Base-by-base conservation (phyloP, 768 basidiomycete species). In the Hericium erinaceus region DNA sequence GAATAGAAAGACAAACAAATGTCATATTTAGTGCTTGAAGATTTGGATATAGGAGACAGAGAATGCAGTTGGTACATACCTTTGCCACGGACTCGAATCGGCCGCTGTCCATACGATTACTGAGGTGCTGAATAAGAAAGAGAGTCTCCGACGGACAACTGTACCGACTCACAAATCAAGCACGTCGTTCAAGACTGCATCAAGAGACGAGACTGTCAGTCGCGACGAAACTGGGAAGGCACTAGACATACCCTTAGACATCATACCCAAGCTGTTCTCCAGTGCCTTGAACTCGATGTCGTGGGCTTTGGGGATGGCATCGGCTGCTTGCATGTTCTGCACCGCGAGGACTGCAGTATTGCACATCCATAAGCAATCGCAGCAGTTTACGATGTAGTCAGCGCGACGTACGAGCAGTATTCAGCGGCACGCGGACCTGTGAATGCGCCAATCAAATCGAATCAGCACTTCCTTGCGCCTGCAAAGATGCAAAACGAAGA, bases 271-370 rank as follows among this genome's bases (percentile, higher is more conserved):
- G 64, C 85, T 88, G 2, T 88, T 88, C 64, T 84, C 83, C 16
- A 94, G 77, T 6, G 90, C 94, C 64, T 83, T 84, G 66, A 94
- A 93, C 74, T 97, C 93, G 57, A 95, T 83, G 60, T 88, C 84
- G 65, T 93, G 87, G 39, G 85, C 82, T 61, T 81, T 83, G 2
- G 80, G 77, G 48, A 95, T 80, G 1, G 81, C 79, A 8, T 86
- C 82, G 1, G 83, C 82, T 1, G 89, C 91, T 60, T 89, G 85
- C 80, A 95, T 85, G 66, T 98, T 95, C 72, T 97, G 94, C 16
- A 95, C 87, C 1, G 94, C 92, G 52, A 95, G 75, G 13, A 94
- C 73, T 75, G 33, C 6, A 8, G 9, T 33, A 54, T 28, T 11
- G 9, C 22, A 24, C 18, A 49, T 54, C 51, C 37, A 49, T 16